Conservation (phyloP, 108 stramenopile genomes). For the Nitzschia sp. region DNA sequence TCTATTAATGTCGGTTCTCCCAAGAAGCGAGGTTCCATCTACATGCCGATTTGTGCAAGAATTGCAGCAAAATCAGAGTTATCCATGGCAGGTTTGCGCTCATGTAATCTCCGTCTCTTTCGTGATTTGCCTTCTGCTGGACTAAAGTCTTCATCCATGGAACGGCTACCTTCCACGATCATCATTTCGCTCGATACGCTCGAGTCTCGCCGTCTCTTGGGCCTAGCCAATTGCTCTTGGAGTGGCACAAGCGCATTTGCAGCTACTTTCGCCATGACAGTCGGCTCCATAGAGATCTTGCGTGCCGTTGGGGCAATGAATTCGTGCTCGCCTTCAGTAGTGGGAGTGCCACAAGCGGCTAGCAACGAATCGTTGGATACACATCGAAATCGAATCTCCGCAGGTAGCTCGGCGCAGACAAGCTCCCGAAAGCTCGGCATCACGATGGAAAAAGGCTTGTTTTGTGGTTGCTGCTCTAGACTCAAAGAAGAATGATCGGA, state of each 20-base stretch:
- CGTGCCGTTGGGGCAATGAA: slow-evolving; percentile 8
- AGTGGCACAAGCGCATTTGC: not conserved
- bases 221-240: not conserved
- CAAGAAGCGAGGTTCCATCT: too few species aligned
- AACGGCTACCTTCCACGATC: not conserved
- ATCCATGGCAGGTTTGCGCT: slow-evolving; percentile 11
- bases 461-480: too few species aligned
- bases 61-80: slow-evolving; percentile 1
- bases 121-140: not conserved
- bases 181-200: not conserved
- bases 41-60: slow-evolving; percentile 7
- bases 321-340: not conserved
- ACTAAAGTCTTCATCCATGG: slow-evolving; percentile 12
- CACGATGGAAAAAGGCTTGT: not conserved
- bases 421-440: not conserved
- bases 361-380: slow-evolving; percentile 2
- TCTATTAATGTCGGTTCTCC: too few species aligned
- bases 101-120: slow-evolving; percentile 16
- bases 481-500: too few species aligned
- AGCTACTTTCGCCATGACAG: not conserved
- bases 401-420: too few species aligned
- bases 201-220: slow-evolving; percentile 12
- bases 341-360: not conserved
- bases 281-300: slow-evolving; percentile 6
- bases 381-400: not conserved